Percentiles rank a stretch among this genome's conserved stretches.
Conservation (phyloP, 768 basidiomycete species). For the Hypholoma sublateritium region DNA sequence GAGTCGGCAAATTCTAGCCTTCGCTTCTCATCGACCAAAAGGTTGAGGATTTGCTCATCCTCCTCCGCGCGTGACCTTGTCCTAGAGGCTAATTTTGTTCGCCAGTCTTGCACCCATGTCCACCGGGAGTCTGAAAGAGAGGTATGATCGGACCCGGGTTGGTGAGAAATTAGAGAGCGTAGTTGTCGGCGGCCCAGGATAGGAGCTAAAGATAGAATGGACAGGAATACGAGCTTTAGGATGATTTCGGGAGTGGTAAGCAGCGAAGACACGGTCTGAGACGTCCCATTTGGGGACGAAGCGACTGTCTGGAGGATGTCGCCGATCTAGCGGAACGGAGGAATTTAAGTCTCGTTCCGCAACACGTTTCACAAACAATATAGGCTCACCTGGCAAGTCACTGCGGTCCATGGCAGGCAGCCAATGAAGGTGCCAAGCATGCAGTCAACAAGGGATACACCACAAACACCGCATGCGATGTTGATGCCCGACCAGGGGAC, state of each 20-base stretch:
- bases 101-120: slow-evolving; percentile 72
- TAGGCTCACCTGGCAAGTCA: slow-evolving; percentile 76
- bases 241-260: slow-evolving; percentile 82
- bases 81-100: slow-evolving; percentile 53
- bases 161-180: slow-evolving; percentile 50
- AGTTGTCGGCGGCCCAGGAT: slow-evolving; percentile 75
- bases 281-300: slow-evolving; percentile 63
- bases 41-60: slow-evolving; percentile 45
- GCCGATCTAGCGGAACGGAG: slow-evolving; percentile 58
- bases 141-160: slow-evolving; percentile 23
- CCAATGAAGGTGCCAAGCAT: slow-evolving; percentile 83
- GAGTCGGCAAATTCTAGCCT: slow-evolving; percentile 35
- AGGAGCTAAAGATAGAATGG: slow-evolving; percentile 83
- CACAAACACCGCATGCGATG: slow-evolving; percentile 91
- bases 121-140: slow-evolving; percentile 36
- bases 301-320: slow-evolving; percentile 86
- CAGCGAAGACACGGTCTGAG: slow-evolving; percentile 83
- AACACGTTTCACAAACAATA: slow-evolving; percentile 16
- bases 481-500: slow-evolving; percentile 98
- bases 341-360: slow-evolving; percentile 5
- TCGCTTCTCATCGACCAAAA: slow-evolving; percentile 58
- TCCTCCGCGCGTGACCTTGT: slow-evolving; percentile 47
- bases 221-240: slow-evolving; percentile 78
- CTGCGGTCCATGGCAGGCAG: slow-evolving; percentile 85
- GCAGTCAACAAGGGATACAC: slow-evolving; percentile 74